Conservation (phyloP, 2,329 filamentous ascomycete genomes). For the Neofusicoccum kwambonambiense region DNA sequence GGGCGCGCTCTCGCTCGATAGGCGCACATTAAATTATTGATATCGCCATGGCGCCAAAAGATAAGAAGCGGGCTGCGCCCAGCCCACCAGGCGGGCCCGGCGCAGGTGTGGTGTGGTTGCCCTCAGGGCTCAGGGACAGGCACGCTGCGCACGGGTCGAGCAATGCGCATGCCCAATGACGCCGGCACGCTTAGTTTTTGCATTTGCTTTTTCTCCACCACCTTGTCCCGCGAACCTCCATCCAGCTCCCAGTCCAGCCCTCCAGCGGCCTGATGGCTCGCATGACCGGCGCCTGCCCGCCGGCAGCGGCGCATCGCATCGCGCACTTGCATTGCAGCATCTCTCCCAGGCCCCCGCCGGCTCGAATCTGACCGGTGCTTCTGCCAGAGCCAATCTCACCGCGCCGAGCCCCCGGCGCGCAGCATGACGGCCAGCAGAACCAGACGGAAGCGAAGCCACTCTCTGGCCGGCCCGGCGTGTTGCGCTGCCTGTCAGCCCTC, state of each 20-base stretch:
- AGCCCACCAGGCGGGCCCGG: not conserved
- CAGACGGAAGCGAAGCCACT: not conserved
- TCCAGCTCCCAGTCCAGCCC: too few species aligned
- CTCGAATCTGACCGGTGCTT: not conserved
- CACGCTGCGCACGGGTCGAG: not conserved
- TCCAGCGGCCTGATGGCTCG: not conserved
- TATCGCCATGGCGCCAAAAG: conserved; percentile 13
- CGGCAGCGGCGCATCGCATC: not conserved
- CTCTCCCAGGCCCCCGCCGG: not conserved
- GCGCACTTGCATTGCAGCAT: conserved; percentile 1
- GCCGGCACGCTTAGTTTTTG: conserved; percentile 3
- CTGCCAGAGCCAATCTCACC: not conserved
- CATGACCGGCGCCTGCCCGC: not conserved
- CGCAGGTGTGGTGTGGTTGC: conserved; percentile 6
- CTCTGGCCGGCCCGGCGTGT: not conserved
- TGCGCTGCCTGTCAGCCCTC: not conserved
- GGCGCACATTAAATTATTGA: conserved; percentile 16
- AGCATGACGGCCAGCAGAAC: conserved; percentile 4
- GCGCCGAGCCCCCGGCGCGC: not conserved
- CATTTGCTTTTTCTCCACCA: not conserved
- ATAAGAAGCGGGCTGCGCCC: conserved; percentile 11
- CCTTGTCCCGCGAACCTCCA: not conserved
- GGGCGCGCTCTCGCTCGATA: conserved; percentile 3
- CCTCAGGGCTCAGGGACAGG: conserved; percentile 1
- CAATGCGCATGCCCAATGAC: conserved; percentile 6